Percentiles rank a stretch among this genome's conserved stretches.
Conservation (phyloP, 2,329 filamentous ascomycete species). For the Eurotiales sp. region DNA sequence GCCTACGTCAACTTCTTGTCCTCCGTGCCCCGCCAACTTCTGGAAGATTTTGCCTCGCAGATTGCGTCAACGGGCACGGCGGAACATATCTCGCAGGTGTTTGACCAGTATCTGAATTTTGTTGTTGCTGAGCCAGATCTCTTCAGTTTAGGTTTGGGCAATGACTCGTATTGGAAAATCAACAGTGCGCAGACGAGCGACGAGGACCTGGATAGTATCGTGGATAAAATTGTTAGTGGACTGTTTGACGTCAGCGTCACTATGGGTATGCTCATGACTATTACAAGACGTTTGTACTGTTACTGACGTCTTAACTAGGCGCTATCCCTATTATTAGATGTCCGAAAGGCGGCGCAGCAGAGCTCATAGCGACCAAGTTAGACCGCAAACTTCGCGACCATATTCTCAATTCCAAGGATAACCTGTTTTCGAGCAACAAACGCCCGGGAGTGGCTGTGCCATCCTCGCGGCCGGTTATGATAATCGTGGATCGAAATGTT, state of each 20-base stretch:
- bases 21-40: constrained; percentile 80
- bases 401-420: constrained; percentile 95
- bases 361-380: constrained; percentile 89
- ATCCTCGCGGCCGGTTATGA: constrained; percentile 77
- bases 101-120: constrained; percentile 96
- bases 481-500: constrained; percentile 92
- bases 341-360: constrained; percentile 86
- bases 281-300: neutral
- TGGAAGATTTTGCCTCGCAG: constrained; percentile 91
- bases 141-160: constrained; percentile 89
- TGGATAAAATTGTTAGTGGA: constrained; percentile 90
- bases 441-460: constrained; percentile 62
- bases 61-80: constrained; percentile 80
- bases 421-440: constrained; percentile 73
- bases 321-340: constrained; percentile 94
- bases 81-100: constrained; percentile 87
- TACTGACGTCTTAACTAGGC: constrained; percentile 45
- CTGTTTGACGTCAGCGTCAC: constrained; percentile 99
- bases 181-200: constrained; percentile 91
- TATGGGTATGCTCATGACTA: constrained; percentile 66
- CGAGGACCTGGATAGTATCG: constrained; percentile 77
- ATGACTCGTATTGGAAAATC: constrained; percentile 91
- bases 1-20: constrained; percentile 97
- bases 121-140: constrained; percentile 93
- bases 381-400: constrained; percentile 95